These are phyloP conservation scores for Hymenoscyphus salicellus DNA, from an alignment of 2,329 filamentous ascomycete genomes.

Conservation along the genomic window DNA sequence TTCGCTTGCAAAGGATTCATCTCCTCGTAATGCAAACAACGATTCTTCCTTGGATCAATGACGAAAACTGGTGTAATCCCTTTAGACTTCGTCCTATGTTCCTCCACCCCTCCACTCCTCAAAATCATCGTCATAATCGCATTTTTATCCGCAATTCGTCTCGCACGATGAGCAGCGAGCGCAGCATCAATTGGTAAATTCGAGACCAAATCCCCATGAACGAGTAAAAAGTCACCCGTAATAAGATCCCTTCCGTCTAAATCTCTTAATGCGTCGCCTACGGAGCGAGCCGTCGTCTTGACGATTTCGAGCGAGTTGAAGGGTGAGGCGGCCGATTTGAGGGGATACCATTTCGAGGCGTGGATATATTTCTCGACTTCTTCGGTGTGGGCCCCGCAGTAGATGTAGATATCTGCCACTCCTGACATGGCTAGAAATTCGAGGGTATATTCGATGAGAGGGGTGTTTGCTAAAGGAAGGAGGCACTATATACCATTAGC, in stretches of 20 bases:
- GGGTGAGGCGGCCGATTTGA: slow-evolving; percentile 64
- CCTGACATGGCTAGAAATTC: slow-evolving; percentile 94
- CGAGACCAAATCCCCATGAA: slow-evolving; percentile 88
- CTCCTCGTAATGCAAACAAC: slow-evolving; percentile 93
- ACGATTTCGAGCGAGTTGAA: slow-evolving; percentile 83
- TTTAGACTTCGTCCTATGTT: slow-evolving; percentile 74
- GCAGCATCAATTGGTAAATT: slow-evolving; percentile 82
- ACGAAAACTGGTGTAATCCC: slow-evolving; percentile 80
- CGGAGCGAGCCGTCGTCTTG: slow-evolving; percentile 77
- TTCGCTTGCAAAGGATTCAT: slow-evolving; percentile 67
- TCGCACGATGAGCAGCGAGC: slow-evolving; percentile 73
- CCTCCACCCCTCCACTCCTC: slow-evolving; percentile 65
- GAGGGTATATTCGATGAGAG: slow-evolving; percentile 94
- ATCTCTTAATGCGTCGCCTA: slow-evolving; percentile 92
- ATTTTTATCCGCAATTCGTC: slow-evolving; percentile 80
- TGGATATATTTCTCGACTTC: slow-evolving; percentile 84
- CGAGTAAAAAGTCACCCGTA: slow-evolving; percentile 84
- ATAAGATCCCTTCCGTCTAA: slow-evolving; percentile 83
- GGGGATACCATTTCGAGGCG: slow-evolving; percentile 69
- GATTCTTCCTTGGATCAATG: slow-evolving; percentile 72
- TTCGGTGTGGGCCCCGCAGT: slow-evolving; percentile 82
- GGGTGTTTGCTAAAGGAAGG: slow-evolving; percentile 86
- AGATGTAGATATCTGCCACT: slow-evolving; percentile 91
- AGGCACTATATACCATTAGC: slow-evolving; percentile 64
- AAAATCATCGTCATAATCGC: slow-evolving; percentile 97